Base-by-base conservation (phyloP, 768 basidiomycete species). In the Boletus rubropictus region DNA sequence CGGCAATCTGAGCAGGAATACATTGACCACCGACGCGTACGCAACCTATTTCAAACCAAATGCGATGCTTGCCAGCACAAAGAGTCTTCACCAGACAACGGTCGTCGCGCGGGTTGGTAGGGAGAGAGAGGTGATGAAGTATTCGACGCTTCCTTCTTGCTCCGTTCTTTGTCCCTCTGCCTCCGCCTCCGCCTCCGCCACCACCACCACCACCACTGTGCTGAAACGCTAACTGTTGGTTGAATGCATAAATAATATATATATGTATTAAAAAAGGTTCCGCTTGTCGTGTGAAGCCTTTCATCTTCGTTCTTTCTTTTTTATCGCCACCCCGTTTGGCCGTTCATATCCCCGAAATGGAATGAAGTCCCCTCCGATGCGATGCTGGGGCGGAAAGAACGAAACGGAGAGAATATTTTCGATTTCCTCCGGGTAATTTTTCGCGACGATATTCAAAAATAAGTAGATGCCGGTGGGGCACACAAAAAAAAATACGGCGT, bases 21-120 rank as follows among this genome's bases (percentile, higher is more conserved):
- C 29, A 50, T 64, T 40, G 81, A 84, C 55, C 60, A 78, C 32
- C 73, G 77, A 44, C 72, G 74, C 33, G 79, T 86, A 32, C 67
- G 74, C 48, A 87, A 79, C 61, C 70, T 85, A 63, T 82, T 86
- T 55, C 82, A 83, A 55, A 74, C 75, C 48, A 69, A 76, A 46
- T 86, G 84, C 66, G 83, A 82, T 5, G 52, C 39, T 1, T 85
- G 84, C 68, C 72, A 69, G 51, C 60, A 36, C n/a, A 61, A 61
- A 42, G 65, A 70, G 32, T 55, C 45, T 15, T 52, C 53, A 27
- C 65, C 67, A 27, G 69, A 69, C 51, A 62, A 67, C 39, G 66
- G 58, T 44, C 68, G 57, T 39, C 60, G 56, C 50, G 45, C 60
- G n/a, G 65, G 51, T 7, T 57, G 58, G 59, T 61, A 57, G 51